A percentile compares a stretch with the other conserved stretches of the same genome.
These are phyloP conservation scores for Globisporangium recalcitrans DNA, from an alignment of 352 stramenopile genomes.

Conservation along the genomic window DNA sequence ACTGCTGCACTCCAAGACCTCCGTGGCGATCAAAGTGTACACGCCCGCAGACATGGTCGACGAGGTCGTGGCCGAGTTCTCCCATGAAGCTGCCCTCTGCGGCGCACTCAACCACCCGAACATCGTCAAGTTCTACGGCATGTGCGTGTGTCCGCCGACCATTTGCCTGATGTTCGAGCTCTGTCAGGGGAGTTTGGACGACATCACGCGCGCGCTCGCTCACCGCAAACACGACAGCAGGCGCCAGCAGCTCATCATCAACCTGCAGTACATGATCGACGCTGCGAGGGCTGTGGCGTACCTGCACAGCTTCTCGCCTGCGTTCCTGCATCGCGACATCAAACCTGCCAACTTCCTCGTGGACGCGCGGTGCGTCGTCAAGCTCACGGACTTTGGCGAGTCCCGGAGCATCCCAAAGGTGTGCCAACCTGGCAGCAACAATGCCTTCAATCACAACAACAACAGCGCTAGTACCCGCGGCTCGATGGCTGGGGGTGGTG, in stretches of 20 bases:
- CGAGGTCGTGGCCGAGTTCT: slow-evolving; percentile 73
- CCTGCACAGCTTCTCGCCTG: slow-evolving; percentile 65
- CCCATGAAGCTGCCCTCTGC: slow-evolving; percentile 72
- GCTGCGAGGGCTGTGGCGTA: slow-evolving; percentile 58
- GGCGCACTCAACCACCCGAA: slow-evolving; percentile 70
- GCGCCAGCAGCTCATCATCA: slow-evolving; percentile 37
- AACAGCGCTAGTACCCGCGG: slow-evolving; percentile 6
- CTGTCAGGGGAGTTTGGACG: slow-evolving; percentile 41
- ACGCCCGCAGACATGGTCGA: slow-evolving; percentile 50
- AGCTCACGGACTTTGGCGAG: slow-evolving; percentile 65
- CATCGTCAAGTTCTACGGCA: slow-evolving; percentile 79
- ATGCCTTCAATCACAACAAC: slow-evolving; percentile 6
- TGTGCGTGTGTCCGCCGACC: slow-evolving; percentile 74
- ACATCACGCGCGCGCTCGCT: slow-evolving; percentile 30
- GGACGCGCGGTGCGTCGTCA: slow-evolving; percentile 44
- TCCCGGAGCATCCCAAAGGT: slow-evolving; percentile 19
- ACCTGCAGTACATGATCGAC: slow-evolving; percentile 66
- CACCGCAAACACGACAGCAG: slow-evolving; percentile 15
- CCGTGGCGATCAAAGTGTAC: slow-evolving; percentile 79
- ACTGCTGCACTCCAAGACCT: slow-evolving; percentile 39
- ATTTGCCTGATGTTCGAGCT: slow-evolving; percentile 68
- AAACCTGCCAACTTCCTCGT: slow-evolving; percentile 68
- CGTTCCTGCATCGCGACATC: slow-evolving; percentile 67
- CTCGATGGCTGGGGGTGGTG: not conserved
- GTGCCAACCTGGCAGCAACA: slow-evolving; percentile 39